These are phyloP conservation scores for Scheffersomyces coipomensis DNA, from an alignment of 805 yeast species.

Conservation along the genomic window DNA sequence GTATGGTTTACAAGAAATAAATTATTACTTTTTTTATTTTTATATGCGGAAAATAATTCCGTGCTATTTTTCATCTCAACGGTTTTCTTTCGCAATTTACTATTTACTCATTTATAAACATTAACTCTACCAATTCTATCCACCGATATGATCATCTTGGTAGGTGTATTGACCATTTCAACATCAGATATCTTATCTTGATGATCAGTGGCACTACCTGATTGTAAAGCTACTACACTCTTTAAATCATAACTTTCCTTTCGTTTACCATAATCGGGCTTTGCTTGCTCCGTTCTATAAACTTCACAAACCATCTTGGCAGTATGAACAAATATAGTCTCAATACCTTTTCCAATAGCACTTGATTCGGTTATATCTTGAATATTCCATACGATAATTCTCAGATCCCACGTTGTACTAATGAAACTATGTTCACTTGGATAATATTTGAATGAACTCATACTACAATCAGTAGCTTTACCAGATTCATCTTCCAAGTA, in stretches of 20 bases:
- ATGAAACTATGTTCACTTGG: slow-evolving; percentile 12
- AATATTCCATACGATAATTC: slow-evolving; percentile 28
- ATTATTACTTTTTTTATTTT: too few relatives aligned
- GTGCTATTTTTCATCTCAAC: too few relatives aligned
- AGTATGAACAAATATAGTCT: slow-evolving; percentile 1
- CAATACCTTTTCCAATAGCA: slow-evolving; percentile 6
- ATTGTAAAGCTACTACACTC: not conserved
- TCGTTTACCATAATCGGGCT: not conserved
- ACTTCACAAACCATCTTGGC: not conserved
- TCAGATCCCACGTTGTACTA: slow-evolving; percentile 24
- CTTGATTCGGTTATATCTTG: slow-evolving; percentile 13
- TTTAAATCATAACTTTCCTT: not conserved
- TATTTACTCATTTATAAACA: slow-evolving; percentile 54
- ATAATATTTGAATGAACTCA: not conserved
- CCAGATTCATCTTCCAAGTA: slow-evolving; percentile 12
- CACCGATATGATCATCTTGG: slow-evolving; percentile 59
- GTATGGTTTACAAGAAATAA: too few relatives aligned
- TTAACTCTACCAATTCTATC: slow-evolving; percentile 68
- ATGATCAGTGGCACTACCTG: not conserved
- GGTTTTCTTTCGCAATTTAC: too few relatives aligned
- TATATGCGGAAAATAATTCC: too few relatives aligned
- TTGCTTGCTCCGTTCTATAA: not conserved
- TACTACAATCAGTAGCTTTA: not conserved
- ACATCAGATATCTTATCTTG: slow-evolving; percentile 29
- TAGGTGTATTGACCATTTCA: slow-evolving; percentile 46